Conservation (phyloP, 345 rosid species). For the Hibiscus syriacus region DNA sequence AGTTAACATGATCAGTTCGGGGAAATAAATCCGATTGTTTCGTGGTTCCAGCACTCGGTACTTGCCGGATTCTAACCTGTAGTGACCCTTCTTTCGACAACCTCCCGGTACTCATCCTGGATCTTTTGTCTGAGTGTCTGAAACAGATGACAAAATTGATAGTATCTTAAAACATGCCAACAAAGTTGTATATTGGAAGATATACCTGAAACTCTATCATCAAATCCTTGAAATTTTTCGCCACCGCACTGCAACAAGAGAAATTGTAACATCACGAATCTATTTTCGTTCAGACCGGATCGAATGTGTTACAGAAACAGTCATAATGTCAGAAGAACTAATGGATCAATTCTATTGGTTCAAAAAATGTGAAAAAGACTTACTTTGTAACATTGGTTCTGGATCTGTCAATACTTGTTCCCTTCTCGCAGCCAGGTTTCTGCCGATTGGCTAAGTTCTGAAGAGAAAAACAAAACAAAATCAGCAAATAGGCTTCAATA, state of each 20-base stretch:
- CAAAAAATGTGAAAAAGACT: no score
- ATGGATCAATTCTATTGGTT: background rate
- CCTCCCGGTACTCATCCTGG: constrained; percentile 85
- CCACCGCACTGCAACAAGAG: constrained; percentile 42
- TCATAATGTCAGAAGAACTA: background rate
- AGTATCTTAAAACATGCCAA: background rate
- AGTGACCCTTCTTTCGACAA: constrained; percentile 78
- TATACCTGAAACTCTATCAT: constrained; percentile 89
- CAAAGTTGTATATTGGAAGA: background rate
- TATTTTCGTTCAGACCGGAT: no score
- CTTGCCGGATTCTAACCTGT: constrained; percentile 46
- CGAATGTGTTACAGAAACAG: no score
- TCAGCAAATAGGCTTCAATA: constrained; percentile 7
- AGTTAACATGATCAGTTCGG: background rate
- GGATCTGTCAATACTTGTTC: constrained; percentile 81
- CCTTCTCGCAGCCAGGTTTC: constrained; percentile 85
- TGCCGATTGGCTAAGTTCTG: constrained; percentile 85
- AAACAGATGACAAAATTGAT: constrained; percentile 11
- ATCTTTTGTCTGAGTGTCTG: constrained; percentile 80
- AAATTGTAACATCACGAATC: no score
- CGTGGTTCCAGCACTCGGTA: background rate
- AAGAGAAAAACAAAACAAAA: background rate
- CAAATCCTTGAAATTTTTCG: constrained; percentile 52
- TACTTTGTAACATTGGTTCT: constrained; percentile 85
- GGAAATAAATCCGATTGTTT: background rate